These are phyloP conservation scores for Fusarium sp. DNA, from an alignment of 2,329 filamentous ascomycete species.

Conservation along the genomic window DNA sequence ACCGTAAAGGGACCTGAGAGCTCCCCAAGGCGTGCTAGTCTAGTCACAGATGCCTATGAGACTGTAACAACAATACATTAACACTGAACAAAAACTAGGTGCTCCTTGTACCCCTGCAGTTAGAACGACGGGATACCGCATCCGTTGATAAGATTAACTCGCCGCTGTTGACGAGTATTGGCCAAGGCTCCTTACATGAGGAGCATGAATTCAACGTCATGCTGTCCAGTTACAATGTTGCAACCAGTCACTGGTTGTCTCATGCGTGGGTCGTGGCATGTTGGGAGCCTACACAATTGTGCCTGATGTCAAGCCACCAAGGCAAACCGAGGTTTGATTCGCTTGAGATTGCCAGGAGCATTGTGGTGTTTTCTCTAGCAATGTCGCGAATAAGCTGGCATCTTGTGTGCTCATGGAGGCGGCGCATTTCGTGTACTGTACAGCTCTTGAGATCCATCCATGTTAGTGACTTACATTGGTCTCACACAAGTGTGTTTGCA, in stretches of 20 bases:
- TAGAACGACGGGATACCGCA: conserved; percentile 2
- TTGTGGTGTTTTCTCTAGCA: neutral
- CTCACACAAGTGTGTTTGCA: neutral
- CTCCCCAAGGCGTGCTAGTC: neutral
- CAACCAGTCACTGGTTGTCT: conserved; percentile 11
- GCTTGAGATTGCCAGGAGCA: neutral
- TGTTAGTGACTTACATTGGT: neutral
- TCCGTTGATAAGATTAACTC: neutral
- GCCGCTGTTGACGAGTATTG: conserved; percentile 13
- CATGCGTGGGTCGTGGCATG: conserved; percentile 29
- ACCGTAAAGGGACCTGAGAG: neutral
- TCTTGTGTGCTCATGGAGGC: neutral
- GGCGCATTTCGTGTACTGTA: neutral
- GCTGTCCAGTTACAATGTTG: neutral
- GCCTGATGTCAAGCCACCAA: conserved; percentile 12
- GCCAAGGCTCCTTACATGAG: conserved; percentile 1
- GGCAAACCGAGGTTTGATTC: neutral
- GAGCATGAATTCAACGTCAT: conserved; percentile 3
- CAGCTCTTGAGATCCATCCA: neutral
- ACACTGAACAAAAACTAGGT: neutral
- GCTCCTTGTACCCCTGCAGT: neutral
- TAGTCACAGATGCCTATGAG: neutral
- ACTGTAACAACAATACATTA: neutral
- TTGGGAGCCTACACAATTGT: conserved; percentile 6
- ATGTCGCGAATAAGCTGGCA: neutral